Conservation (phyloP, 352 stramenopile species). For the Elongisporangium senticosum region DNA sequence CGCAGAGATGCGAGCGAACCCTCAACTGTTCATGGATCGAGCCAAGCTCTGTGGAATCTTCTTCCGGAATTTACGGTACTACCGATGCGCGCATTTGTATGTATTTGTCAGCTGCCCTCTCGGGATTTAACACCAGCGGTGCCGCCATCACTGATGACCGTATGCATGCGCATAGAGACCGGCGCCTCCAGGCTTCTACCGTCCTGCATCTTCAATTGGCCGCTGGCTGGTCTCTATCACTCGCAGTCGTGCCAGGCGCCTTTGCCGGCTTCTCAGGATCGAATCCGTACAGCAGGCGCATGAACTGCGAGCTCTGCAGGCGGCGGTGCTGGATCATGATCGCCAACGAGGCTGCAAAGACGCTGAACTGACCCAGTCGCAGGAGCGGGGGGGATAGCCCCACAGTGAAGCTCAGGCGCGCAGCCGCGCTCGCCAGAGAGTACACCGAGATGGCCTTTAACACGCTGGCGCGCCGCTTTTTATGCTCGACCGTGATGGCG, state of each 20-base stretch:
- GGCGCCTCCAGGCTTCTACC: background rate
- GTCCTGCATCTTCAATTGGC: background rate
- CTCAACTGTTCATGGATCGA: background rate
- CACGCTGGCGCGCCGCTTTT: conserved; percentile 41
- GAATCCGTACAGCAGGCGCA: conserved; percentile 55
- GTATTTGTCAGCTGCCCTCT: background rate
- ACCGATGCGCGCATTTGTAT: background rate
- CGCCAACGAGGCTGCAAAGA: conserved; percentile 33
- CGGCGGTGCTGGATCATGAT: conserved; percentile 41
- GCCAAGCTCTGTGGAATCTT: background rate
- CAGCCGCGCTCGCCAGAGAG: conserved; percentile 27
- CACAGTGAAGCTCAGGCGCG: conserved; percentile 17
- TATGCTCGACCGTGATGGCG: conserved; percentile 42
- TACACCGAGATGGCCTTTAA: conserved; percentile 59
- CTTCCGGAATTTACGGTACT: no score
- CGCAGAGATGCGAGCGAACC: background rate
- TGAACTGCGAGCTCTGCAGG: conserved; percentile 34
- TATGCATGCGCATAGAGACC: background rate
- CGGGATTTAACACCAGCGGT: background rate
- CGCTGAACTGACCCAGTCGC: conserved; percentile 27
- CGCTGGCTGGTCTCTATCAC: background rate
- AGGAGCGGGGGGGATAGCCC: conserved; percentile 10
- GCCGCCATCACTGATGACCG: background rate
- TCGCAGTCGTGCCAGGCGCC: conserved; percentile 6
- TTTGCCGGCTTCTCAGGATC: conserved; percentile 12